Evolutionary conservation across 345 rosid genomes (phyloP).

Genomic region (Toxicodendron radicans): DNA sequence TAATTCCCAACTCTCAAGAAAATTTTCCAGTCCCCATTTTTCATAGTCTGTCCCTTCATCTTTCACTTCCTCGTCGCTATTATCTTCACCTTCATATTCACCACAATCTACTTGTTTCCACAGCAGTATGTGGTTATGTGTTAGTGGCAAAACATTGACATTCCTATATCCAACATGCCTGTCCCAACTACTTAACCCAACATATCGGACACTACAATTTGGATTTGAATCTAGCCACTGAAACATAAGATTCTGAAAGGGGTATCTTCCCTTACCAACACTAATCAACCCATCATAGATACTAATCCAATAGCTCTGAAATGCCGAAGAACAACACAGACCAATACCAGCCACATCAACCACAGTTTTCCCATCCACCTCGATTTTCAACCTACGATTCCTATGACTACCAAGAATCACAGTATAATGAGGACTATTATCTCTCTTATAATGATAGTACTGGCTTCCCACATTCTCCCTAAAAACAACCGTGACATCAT

Average conservation of each 20-base stretch:
- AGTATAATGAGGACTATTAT: constrained; percentile 88
- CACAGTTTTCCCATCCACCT: constrained; percentile 81
- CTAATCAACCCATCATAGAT: constrained; percentile 89
- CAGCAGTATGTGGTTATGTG: constrained; percentile 64
- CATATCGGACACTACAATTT: constrained; percentile 73
- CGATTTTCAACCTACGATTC: constrained; percentile 85
- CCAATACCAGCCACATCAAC: constrained; percentile 78
- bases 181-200: constrained; percentile 96
- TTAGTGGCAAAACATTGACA: constrained; percentile 83
- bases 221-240: constrained; percentile 91
- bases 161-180: constrained; percentile 96
- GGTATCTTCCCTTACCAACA: constrained; percentile 88
- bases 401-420: constrained; percentile 94
- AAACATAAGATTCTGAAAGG: constrained; percentile 89
- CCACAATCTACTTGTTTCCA: constrained; percentile 84
- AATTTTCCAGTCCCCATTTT: constrained; percentile 80
- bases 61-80: constrained; percentile 47
- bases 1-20: constrained; percentile 82
- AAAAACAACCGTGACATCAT: constrained; percentile 94
- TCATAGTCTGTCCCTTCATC: constrained; percentile 43
- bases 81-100: constrained; percentile 51
- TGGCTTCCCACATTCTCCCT: constrained; percentile 93
- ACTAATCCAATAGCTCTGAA: constrained; percentile 94
- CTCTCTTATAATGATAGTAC: constrained; percentile 90
- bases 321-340: constrained; percentile 77